Percentiles rank a stretch among this genome's conserved stretches.
Conservation (phyloP, 2,329 filamentous ascomycete genomes). For the Fusarium secorum region DNA sequence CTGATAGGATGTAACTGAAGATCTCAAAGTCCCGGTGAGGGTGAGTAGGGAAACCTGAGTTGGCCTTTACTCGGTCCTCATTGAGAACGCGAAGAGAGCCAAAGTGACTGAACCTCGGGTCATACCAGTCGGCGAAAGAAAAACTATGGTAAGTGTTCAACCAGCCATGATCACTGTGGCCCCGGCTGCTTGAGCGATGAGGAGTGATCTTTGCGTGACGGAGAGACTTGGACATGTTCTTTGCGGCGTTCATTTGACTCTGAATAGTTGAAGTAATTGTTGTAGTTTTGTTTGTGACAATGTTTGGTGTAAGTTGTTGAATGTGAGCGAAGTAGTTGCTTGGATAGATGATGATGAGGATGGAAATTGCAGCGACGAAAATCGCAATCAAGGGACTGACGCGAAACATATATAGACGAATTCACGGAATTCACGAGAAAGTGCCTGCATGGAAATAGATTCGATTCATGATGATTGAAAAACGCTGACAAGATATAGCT, state of each 20-base stretch:
- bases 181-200: slow-evolving; percentile 74
- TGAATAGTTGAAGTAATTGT: not conserved
- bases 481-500: slow-evolving; percentile 42
- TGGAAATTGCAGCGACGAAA: slow-evolving; percentile 51
- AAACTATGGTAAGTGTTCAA: slow-evolving; percentile 88
- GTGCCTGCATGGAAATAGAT: slow-evolving; percentile 19
- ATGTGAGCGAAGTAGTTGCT: slow-evolving; percentile 37
- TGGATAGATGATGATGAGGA: slow-evolving; percentile 46
- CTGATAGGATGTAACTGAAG: slow-evolving; percentile 85
- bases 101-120: slow-evolving; percentile 72
- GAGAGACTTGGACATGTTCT: slow-evolving; percentile 69
- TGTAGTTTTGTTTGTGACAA: slow-evolving; percentile 17
- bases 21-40: slow-evolving; percentile 89
- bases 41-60: slow-evolving; percentile 83
- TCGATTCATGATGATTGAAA: slow-evolving; percentile 35
- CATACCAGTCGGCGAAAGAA: slow-evolving; percentile 77
- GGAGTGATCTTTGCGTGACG: slow-evolving; percentile 76
- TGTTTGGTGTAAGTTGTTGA: slow-evolving; percentile 33
- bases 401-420: slow-evolving; percentile 51
- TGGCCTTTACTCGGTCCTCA: slow-evolving; percentile 80
- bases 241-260: slow-evolving; percentile 45
- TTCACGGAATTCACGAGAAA: slow-evolving; percentile 40
- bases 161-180: slow-evolving; percentile 86
- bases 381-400: slow-evolving; percentile 45
- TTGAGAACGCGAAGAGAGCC: slow-evolving; percentile 86